Evolutionary conservation across 208 protist species (phyloP), one percentile per base, ranked within the genome.

Genomic region (Crithidia thermophila): DNA sequence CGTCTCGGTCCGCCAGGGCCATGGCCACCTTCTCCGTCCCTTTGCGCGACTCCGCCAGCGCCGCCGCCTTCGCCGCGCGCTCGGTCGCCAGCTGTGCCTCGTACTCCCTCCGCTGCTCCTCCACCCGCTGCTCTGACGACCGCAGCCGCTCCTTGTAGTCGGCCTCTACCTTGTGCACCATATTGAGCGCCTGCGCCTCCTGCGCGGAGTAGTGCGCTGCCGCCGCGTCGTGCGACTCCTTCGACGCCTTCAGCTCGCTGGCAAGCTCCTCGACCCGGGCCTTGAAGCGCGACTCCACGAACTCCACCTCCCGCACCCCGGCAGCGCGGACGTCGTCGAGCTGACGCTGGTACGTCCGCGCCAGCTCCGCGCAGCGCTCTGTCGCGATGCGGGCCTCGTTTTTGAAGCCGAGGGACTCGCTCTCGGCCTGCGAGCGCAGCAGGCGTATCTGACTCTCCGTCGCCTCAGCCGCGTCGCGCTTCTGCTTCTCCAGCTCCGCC

Each of bases 261-360:
- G 56, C 64, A 4, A 94, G 65, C 70, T 93, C 84, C 10, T 86
- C 79, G 10, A 87, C 75, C 16, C 78, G 79, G 36, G 69, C 66
- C 16, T 77, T 87, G 52, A 82, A 90, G 37, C 84, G 74, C 27
- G 52, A 83, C 60, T 96, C 84, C 11, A 94, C 71, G 31, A 84
- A 82, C 63, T 93, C 81, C 25, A 96, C 57, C 66, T 94, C 91
- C 4, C 81, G 82, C 37, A 49, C 61, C 10, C 76, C 63, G 9
- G 85, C 78, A 4, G 73, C 78, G 60, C 91, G 91, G n/a, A 96
- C 69, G 65, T 96, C 91, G 21, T 85, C 81, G 2, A 94, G 67
- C 63, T 93, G 91, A 23, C 73, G 78, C 31, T 91, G 79, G 70
- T 82, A 92, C 37, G 77, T 60, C 30, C 60, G 55, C 3, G 72